A percentile compares a stretch with the other conserved stretches of the same genome.
Evolutionary conservation across 2,329 filamentous ascomycete genomes (phyloP).

Genomic region (Geosmithia morbida): DNA sequence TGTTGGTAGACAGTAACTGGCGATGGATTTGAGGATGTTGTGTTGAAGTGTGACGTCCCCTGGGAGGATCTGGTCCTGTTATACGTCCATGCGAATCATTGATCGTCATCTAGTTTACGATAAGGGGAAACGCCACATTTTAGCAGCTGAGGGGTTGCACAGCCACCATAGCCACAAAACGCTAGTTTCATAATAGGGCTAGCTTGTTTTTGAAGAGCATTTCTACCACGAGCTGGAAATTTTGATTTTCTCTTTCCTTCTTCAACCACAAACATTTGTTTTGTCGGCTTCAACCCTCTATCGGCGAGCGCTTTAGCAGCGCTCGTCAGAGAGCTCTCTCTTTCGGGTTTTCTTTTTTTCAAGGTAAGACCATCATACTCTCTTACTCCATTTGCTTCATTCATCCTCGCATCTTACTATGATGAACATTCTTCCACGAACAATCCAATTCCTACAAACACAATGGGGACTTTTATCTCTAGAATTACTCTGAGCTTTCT

Average conservation of each 20-base stretch:
- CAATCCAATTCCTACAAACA: constrained; percentile 49
- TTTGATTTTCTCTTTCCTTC: neutral
- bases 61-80: neutral
- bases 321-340: neutral
- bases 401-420: neutral
- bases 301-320: neutral
- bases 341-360: neutral
- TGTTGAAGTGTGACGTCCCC: constrained; percentile 1
- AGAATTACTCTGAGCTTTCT: constrained; percentile 41
- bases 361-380: neutral
- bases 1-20: constrained; percentile 17
- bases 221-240: constrained; percentile 1
- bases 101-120: neutral
- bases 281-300: neutral
- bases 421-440: constrained; percentile 28
- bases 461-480: constrained; percentile 39
- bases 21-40: constrained; percentile 2
- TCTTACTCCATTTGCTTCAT: neutral
- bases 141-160: neutral
- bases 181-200: neutral
- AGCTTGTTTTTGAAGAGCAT: neutral
- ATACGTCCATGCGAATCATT: neutral
- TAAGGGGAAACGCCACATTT: neutral
- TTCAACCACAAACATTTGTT: neutral
- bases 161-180: neutral